Evolutionary conservation across 2,329 filamentous ascomycete genomes (phyloP).

Genomic region (Onygena corvina): DNA sequence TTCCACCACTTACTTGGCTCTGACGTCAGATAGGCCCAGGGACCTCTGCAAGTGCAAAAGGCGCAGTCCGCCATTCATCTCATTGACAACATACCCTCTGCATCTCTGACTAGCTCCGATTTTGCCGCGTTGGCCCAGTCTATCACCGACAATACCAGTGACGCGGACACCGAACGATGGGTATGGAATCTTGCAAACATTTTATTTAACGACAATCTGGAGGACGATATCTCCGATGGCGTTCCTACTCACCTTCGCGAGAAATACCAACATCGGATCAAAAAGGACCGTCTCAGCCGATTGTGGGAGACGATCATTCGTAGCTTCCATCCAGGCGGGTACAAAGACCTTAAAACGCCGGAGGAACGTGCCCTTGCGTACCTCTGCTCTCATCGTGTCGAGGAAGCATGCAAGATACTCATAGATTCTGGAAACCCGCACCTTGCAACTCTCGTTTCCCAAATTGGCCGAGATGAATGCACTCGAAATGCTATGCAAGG

Average conservation of each 20-base stretch:
- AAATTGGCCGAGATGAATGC: conserved; percentile 61
- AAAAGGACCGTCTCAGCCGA: conserved; percentile 36
- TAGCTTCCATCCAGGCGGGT: conserved; percentile 55
- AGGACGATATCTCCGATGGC: conserved; percentile 35
- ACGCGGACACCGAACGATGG: conserved; percentile 28
- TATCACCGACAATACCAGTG: conserved; percentile 20
- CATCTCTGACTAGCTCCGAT: conserved; percentile 25
- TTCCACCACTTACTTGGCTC: not conserved
- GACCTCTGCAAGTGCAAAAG: conserved; percentile 27
- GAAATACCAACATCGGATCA: conserved; percentile 35
- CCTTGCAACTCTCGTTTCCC: conserved; percentile 69
- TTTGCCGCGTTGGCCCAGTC: conserved; percentile 25
- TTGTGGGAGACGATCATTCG: conserved; percentile 37
- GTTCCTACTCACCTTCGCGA: conserved; percentile 30
- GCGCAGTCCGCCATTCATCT: conserved; percentile 36
- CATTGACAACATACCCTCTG: conserved; percentile 49
- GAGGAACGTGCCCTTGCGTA: conserved; percentile 78
- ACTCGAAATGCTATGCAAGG: conserved; percentile 62
- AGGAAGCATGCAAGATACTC: conserved; percentile 71
- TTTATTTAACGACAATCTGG: conserved; percentile 60
- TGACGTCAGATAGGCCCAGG: conserved; percentile 18
- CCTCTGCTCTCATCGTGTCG: conserved; percentile 64
- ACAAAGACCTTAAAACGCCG: conserved; percentile 49
- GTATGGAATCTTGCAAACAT: conserved; percentile 81
- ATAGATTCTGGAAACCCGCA: conserved; percentile 65